Base-by-base conservation (phyloP, 2,329 filamentous ascomycete species). In the Aspergillus brunneoviolaceus region DNA sequence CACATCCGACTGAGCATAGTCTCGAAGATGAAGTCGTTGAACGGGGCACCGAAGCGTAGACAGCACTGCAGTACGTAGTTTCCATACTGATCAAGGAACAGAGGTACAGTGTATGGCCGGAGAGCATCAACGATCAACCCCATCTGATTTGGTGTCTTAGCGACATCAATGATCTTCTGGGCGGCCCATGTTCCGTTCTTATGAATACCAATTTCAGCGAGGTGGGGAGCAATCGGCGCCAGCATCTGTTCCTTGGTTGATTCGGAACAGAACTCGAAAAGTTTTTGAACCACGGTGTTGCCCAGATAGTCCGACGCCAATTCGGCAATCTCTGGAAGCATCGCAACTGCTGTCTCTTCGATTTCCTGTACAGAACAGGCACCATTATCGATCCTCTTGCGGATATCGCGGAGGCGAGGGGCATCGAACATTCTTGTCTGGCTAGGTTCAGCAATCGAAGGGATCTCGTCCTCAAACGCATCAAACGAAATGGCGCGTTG, bases 151-250 rank as follows among this genome's bases (percentile, higher is more conserved):
- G 89, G 87, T 0, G 90, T 92, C 78, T 95, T 92, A 75, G 92
- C 94, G 6, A 96, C 92, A 70, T 98, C 94, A 67, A 99, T 98
- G 71, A 99, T 98, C 84, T 98, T 99, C 79, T 99, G 95, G 1
- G 95, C 95, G 57, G 95, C 95, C 95, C 95, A 99, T 1, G 95
- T 99, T 63, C 95, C 95, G 71, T 99, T 99, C 85, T 99, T 99
- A 84, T 99, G 95, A 7, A 97, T 88, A 69, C 95, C 95, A 77
- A 98, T 97, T 77, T 98, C 93, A 27, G 94, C 92, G 74, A 98
- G 85, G 73, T 97, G 93, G 60, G 94, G 93, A 2, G 90, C 87
- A 69, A 99, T 96, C 72, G 93, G 87, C 14, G 81, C 78, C 60
- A 99, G 82, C 95, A 99, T 98, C 59, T 90, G 89, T 75, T 97